Percentiles rank a stretch among this genome's conserved stretches.
phyloP scores from a whole-genome alignment of 768 basidiomycete species.

The Tricholomella constricta region DNA sequence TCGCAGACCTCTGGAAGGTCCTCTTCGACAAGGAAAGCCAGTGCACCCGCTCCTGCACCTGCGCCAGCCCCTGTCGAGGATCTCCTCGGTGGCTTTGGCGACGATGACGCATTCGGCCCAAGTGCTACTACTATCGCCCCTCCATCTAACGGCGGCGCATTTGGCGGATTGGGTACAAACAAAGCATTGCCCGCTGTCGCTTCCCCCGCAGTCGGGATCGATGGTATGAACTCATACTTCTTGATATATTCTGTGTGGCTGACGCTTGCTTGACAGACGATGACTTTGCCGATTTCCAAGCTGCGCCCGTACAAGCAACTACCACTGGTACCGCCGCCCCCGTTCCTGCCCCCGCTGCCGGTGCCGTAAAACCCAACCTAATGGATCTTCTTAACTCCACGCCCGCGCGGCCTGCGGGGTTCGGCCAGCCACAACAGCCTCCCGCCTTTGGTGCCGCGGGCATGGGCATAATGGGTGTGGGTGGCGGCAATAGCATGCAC shows the following conservation, averaged over 20 bases:
- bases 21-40: conserved; percentile 38
- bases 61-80: conserved; percentile 55
- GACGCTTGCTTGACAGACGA: conserved; percentile 51
- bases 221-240: conserved; percentile 38
- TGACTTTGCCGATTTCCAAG: conserved; percentile 87
- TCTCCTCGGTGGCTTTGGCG: conserved; percentile 76
- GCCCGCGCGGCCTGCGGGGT: conserved; percentile 26
- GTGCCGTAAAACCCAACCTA: conserved; percentile 42
- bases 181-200: conserved; percentile 59
- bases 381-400: conserved; percentile 50
- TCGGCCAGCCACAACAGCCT: conserved; percentile 32
- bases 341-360: conserved; percentile 11
- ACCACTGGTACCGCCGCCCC: conserved; percentile 40
- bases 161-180: conserved; percentile 37
- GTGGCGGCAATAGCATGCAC: conserved; percentile 26
- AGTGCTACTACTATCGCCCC: conserved; percentile 30
- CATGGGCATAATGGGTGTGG: conserved; percentile 19
- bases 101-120: conserved; percentile 58
- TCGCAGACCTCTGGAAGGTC: conserved; percentile 20
- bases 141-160: conserved; percentile 16
- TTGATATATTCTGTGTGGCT: conserved; percentile 1
- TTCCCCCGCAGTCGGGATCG: conserved; percentile 34
- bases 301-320: conserved; percentile 52
- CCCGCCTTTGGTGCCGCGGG: conserved; percentile 24
- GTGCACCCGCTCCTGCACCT: conserved; percentile 40